These are phyloP conservation scores for Bryum argenteum DNA, from an alignment of 225 moss, liverwort and hornwort species.

Conservation along the genomic window DNA sequence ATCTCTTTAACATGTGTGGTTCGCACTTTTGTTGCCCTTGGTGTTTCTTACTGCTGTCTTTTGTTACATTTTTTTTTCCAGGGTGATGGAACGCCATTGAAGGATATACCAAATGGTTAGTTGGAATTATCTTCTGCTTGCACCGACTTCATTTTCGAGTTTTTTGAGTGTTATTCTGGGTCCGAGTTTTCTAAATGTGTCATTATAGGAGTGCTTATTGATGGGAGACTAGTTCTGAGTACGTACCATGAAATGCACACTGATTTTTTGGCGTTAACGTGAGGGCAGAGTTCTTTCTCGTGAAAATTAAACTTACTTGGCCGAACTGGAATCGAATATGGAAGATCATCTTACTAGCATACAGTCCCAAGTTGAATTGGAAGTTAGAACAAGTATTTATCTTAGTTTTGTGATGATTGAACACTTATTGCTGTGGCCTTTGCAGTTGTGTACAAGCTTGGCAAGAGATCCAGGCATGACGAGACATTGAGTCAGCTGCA, in stretches of 20 bases:
- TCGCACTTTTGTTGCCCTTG: conserved; percentile 1
- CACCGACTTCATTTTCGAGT: neutral
- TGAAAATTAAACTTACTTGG: neutral
- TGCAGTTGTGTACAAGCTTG: conserved; percentile 85
- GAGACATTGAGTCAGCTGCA: conserved; percentile 74
- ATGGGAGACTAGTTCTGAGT: neutral
- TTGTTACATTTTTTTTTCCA: conserved; percentile 33
- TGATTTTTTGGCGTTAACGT: neutral
- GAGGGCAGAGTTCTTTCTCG: neutral
- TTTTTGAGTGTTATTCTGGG: neutral
- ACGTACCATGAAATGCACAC: neutral
- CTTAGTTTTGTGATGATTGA: neutral
- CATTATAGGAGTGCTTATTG: neutral
- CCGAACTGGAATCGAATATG: neutral
- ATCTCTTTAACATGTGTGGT: neutral
- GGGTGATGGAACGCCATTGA: conserved; percentile 76
- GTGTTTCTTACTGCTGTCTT: conserved; percentile 19
- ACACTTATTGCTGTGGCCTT: conserved; percentile 15
- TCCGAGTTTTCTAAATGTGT: neutral
- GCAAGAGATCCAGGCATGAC: conserved; percentile 76
- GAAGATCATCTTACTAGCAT: neutral
- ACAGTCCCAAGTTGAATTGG: neutral
- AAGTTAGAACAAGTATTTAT: neutral
- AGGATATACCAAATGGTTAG: conserved; percentile 88
- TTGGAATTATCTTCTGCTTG: conserved; percentile 2